Percentiles rank a stretch among this genome's conserved stretches.
phyloP scores from a whole-genome alignment of 2,329 filamentous ascomycete species.

The Exophiala oligosperma region DNA sequence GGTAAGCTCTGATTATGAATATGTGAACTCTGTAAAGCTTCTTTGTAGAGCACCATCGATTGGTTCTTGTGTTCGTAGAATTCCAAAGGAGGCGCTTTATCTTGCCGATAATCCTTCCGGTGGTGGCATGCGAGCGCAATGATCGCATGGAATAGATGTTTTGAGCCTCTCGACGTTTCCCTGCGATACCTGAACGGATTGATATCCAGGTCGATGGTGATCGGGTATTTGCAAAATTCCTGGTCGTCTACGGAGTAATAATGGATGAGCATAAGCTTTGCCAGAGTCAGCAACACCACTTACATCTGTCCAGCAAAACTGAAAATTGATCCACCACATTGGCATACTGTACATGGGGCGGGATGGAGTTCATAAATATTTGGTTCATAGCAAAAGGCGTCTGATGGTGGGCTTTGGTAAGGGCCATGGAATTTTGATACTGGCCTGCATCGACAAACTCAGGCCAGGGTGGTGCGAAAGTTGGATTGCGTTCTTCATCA shows the following conservation, averaged over 20 bases:
- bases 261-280: neutral
- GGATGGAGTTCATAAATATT: neutral
- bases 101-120: neutral
- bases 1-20: neutral
- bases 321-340: neutral
- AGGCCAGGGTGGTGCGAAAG: too few species aligned
- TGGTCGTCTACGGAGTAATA: neutral
- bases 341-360: neutral
- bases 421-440: too few species aligned
- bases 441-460: too few species aligned
- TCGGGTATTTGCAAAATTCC: neutral
- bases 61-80: neutral
- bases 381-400: neutral
- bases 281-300: neutral
- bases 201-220: neutral
- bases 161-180: neutral
- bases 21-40: neutral
- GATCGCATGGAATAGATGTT: conserved; percentile 1
- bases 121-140: conserved; percentile 1
- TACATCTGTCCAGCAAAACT: neutral
- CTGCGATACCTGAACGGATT: neutral
- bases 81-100: neutral
- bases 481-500: too few species aligned
- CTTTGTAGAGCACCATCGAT: neutral
- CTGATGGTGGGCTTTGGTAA: neutral